Evolutionary conservation across 208 protist species (phyloP).

Genomic region (Leishmania amazonensis): DNA sequence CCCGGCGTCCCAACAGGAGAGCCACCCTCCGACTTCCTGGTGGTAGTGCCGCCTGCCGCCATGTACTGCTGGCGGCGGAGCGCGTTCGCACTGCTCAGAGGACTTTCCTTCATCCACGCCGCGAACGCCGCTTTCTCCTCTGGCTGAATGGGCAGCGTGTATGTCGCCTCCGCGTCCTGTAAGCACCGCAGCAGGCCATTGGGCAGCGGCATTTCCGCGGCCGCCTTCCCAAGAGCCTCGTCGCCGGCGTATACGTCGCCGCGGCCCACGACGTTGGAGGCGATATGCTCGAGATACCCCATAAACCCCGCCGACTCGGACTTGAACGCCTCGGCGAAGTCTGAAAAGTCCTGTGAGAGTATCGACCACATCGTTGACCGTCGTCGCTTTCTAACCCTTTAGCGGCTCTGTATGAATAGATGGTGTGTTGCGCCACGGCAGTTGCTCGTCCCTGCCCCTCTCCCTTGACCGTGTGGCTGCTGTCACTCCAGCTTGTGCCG

Average conservation of each 20-base stretch:
- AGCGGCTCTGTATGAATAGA: background rate
- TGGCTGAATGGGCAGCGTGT: constrained; percentile 34
- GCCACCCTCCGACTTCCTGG: background rate
- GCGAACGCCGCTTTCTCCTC: constrained; percentile 44
- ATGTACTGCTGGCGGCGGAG: constrained; percentile 8
- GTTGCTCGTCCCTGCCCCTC: no score
- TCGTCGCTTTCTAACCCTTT: background rate
- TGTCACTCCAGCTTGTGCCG: background rate
- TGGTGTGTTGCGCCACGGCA: background rate
- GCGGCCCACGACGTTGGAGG: constrained; percentile 61
- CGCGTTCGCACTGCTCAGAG: constrained; percentile 48
- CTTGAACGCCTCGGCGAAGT: constrained; percentile 63
- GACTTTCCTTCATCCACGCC: constrained; percentile 49
- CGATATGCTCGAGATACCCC: constrained; percentile 48
- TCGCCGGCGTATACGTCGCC: constrained; percentile 63
- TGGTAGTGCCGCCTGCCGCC: background rate
- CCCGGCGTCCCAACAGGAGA: background rate
- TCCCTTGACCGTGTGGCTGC: background rate
- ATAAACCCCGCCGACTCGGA: constrained; percentile 64
- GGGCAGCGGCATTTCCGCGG: constrained; percentile 49
- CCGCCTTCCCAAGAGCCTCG: constrained; percentile 45
- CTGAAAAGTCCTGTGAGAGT: constrained; percentile 54
- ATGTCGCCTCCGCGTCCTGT: constrained; percentile 47
- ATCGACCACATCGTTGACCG: constrained; percentile 51
- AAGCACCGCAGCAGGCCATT: constrained; percentile 34